Evolutionary conservation across 345 rosid genomes (phyloP), one percentile per base, ranked within the genome.

Genomic region (Populus tremula): DNA sequence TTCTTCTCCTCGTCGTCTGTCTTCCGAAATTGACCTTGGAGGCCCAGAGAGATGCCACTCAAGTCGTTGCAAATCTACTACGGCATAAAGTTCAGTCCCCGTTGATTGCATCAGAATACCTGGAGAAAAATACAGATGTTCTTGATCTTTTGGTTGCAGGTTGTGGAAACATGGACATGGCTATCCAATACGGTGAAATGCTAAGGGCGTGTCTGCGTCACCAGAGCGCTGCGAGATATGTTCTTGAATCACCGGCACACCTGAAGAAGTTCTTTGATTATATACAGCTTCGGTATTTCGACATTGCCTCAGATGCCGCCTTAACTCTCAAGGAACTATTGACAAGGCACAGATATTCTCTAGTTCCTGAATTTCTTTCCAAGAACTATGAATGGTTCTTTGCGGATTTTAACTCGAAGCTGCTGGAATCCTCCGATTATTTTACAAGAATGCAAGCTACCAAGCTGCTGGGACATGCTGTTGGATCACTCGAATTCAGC

Each of bases 331-430:
- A 93, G 98, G 98, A 96, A 80, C 88, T 96, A 21, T 61, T 96
- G 83, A 92, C 97, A 47, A 91, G 99, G 88, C 98, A 96, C 80
- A 96, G 0, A 33, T 33, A 33, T 33, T 33, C 36, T 33, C 36
- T 33, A 33, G 36, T 33, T 33, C 36, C 98, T 47, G 98, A 92
- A 71, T 96, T 96, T 84, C 97, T 96, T 63, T 86, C 90, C 10
- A 91, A 86, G 84, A 93, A 96, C 82, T 93, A 96, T 85, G 98
- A 93, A 33, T 92, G 99, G 99, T 95, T 95, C 81, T 95, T 93
- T 23, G 84, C 89, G 23, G 99, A 92, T 59, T 95, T 90, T 76
- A 92, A 93, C 87, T 85, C 93, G 31, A 93, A 93, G 89, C 87
- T 95, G 83, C 91, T 95, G 86, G 94, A 93, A 87, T 95, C 99